Percentiles rank a stretch among this genome's conserved stretches.
These are phyloP conservation scores for Trapa bicornis DNA, from an alignment of 345 rosid species.

Conservation along the genomic window DNA sequence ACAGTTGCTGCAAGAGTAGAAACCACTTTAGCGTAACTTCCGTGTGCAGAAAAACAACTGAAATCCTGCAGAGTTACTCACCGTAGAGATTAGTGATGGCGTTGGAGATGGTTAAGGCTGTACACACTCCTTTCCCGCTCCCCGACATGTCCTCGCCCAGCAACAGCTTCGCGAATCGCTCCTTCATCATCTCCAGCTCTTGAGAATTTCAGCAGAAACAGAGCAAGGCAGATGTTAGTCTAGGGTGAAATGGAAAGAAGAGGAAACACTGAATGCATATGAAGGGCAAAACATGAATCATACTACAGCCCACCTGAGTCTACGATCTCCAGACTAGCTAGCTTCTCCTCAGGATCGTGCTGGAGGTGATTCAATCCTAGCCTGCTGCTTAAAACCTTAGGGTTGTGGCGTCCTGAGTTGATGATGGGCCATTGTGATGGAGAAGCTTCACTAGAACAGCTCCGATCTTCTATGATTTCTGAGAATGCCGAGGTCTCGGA, in stretches of 20 bases:
- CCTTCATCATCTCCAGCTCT: slow-evolving; percentile 38
- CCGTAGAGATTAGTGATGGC: slow-evolving; percentile 90
- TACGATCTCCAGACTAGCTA: slow-evolving; percentile 17
- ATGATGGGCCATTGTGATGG: slow-evolving; percentile 41
- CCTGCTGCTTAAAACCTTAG: slow-evolving; percentile 12
- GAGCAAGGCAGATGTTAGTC: neutral
- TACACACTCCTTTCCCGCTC: slow-evolving; percentile 84
- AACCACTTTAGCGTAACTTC: neutral
- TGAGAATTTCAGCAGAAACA: neutral
- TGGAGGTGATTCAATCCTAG: slow-evolving; percentile 25
- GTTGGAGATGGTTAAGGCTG: slow-evolving; percentile 80
- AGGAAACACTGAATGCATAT: too few relatives aligned
- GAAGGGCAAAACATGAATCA: neutral
- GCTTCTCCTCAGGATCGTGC: slow-evolving; percentile 17
- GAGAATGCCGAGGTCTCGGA: slow-evolving; percentile 65
- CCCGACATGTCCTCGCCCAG: slow-evolving; percentile 99
- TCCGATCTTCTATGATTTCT: slow-evolving; percentile 42
- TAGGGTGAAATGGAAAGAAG: neutral
- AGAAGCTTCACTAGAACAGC: slow-evolving; percentile 40
- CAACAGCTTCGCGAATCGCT: slow-evolving; percentile 78
- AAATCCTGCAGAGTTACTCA: too few relatives aligned
- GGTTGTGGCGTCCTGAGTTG: slow-evolving; percentile 19
- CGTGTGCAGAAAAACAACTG: too few relatives aligned
- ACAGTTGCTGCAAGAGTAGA: slow-evolving; percentile 54
- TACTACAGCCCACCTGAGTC: slow-evolving; percentile 34